A percentile compares a stretch with the other conserved stretches of the same genome.
Evolutionary conservation across 176 grass and related monocot genomes (phyloP).

Genomic region (Chloris gayana): DNA sequence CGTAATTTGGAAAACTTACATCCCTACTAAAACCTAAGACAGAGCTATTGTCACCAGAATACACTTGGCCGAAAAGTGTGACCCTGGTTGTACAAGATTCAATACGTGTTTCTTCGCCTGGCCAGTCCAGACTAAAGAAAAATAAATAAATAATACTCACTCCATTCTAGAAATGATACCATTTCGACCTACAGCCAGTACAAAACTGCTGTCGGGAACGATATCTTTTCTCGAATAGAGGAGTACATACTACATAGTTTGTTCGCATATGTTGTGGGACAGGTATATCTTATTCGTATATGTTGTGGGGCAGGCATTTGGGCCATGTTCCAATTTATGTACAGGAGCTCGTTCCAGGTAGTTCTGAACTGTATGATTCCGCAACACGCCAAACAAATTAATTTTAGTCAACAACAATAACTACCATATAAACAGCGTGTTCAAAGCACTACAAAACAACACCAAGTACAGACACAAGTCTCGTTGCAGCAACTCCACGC

Average conservation of each 20-base stretch:
- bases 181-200: too few species aligned
- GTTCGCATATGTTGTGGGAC: neutral
- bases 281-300: neutral
- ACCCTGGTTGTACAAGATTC: neutral
- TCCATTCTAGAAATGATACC: too few species aligned
- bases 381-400: neutral
- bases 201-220: too few species aligned
- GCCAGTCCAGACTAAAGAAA: slow-evolving; percentile 5
- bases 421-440: neutral
- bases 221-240: too few species aligned
- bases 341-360: neutral
- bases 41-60: neutral
- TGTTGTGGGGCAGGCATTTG: neutral
- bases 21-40: slow-evolving; percentile 19
- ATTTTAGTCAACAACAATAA: neutral
- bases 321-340: neutral
- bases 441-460: slow-evolving; percentile 1
- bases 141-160: neutral
- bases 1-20: too few species aligned
- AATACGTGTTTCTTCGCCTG: neutral
- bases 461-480: neutral
- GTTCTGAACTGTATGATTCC: neutral
- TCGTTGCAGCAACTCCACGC: neutral
- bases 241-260: neutral
- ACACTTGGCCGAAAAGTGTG: neutral